These are phyloP conservation scores for Penicillium occitanis DNA, from an alignment of 2,329 filamentous ascomycete genomes.

Conservation along the genomic window DNA sequence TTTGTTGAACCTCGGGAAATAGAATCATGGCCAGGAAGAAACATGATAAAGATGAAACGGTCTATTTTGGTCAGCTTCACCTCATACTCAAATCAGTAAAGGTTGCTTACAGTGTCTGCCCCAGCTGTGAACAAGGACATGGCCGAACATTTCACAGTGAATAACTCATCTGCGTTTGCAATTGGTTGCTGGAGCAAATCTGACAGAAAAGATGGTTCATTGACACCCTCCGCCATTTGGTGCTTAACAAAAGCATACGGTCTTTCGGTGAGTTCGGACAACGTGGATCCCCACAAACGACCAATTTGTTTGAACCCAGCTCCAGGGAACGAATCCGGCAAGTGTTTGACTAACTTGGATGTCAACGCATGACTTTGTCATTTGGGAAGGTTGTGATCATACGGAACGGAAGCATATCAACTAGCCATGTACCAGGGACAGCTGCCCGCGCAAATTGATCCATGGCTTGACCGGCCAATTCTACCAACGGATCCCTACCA, in stretches of 20 bases:
- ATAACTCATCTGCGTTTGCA: slow-evolving; percentile 32
- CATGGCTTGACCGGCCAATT: slow-evolving; percentile 43
- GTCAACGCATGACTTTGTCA: background rate
- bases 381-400: slow-evolving; percentile 19
- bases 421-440: slow-evolving; percentile 47
- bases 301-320: slow-evolving; percentile 47
- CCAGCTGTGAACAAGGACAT: slow-evolving; percentile 46
- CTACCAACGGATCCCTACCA: slow-evolving; percentile 45
- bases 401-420: slow-evolving; percentile 49
- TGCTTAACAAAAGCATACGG: slow-evolving; percentile 48
- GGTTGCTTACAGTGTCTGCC: slow-evolving; percentile 39
- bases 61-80: slow-evolving; percentile 31
- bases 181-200: slow-evolving; percentile 38
- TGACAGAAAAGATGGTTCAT: slow-evolving; percentile 40
- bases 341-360: slow-evolving; percentile 32
- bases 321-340: slow-evolving; percentile 50
- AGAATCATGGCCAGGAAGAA: slow-evolving; percentile 56
- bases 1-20: slow-evolving; percentile 53
- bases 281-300: slow-evolving; percentile 34
- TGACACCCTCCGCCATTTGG: slow-evolving; percentile 35
- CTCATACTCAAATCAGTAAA: slow-evolving; percentile 1
- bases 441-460: slow-evolving; percentile 42
- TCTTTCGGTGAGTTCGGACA: slow-evolving; percentile 36
- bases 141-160: slow-evolving; percentile 45
- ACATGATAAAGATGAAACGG: slow-evolving; percentile 40